Base-by-base conservation (phyloP, 257 asterid species). In the Mitragyna speciosa region DNA sequence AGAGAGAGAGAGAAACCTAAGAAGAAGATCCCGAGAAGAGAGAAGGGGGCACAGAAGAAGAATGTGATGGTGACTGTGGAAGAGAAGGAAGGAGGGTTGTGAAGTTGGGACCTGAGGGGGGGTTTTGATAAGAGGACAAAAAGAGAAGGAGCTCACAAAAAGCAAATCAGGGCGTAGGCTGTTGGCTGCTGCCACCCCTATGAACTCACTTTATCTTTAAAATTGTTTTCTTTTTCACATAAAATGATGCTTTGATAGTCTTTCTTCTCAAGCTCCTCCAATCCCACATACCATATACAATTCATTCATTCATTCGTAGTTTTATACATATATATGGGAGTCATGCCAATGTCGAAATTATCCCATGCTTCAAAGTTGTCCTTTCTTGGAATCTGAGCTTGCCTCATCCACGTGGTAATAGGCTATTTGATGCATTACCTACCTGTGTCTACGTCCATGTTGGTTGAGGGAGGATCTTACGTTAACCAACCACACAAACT, bases 71-170 rank as follows among this genome's bases (percentile, higher is more conserved):
- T 70, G 79, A 83, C 54, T 65, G 81, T 65, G 81, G 80, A 66
- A 76, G n/a, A 70, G 82, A 79, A 74, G 86, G 81, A 43, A 30
- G 47, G 63, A 26, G 72, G 78, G 39, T 74, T 56, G 85, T 76
- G 82, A 87, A 56, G 78, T 12, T 69, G 73, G 72, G 11, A 58
- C 19, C 47, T 68, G 39, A 33, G 76, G 7, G 77, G 84, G 89
- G 87, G 76, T 84, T 82, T 86, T 87, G 85, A 88, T 87, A 85
- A 85, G 90, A 87, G 87, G 83, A 91, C 92, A 92, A 89, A 88
- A 89, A 92, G 54, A 64, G 41, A 64, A 30, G 71, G 45, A 45
- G 78, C 80, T 82, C 86, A 36, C 39, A 81, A 84, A 84, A 84
- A 84, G 88, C 85, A 79, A 81, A 86, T 76, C 75, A 78, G 77